phyloP scores from a whole-genome alignment of 2,329 filamentous ascomycete genomes.

The Trichothecium roseum region DNA sequence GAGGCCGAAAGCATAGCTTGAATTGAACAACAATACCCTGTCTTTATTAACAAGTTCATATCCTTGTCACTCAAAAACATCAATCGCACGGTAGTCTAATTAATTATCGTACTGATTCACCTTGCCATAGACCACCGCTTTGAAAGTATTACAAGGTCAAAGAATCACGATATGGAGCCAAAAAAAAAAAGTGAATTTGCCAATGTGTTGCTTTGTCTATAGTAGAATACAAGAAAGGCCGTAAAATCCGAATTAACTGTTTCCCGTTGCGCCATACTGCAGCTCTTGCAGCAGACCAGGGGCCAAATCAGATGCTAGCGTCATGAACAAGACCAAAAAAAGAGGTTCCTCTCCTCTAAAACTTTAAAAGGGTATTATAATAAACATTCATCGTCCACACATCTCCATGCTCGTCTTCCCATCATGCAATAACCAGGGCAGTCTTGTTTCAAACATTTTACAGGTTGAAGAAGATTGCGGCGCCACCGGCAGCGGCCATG shows the following conservation, averaged over 20 bases:
- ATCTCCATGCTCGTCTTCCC: neutral
- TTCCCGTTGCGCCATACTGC: no score
- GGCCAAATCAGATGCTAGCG: neutral
- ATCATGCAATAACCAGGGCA: neutral
- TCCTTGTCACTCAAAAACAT: neutral
- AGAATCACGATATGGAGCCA: no score
- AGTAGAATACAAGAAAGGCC: no score
- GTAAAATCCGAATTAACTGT: no score
- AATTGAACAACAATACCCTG: neutral
- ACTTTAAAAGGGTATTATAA: neutral
- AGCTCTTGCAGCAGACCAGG: no score
- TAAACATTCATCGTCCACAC: neutral
- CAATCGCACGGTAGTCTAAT: neutral
- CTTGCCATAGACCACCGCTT: no score
- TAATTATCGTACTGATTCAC: neutral
- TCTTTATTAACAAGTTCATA: neutral
- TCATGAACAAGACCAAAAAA: neutral
- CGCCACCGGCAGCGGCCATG: slow-evolving; percentile 36
- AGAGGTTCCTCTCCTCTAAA: neutral
- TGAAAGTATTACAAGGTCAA: no score
- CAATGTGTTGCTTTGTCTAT: no score
- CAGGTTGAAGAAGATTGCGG: slow-evolving; percentile 32
- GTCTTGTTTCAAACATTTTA: slow-evolving; percentile 16
- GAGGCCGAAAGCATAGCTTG: slow-evolving; percentile 20
- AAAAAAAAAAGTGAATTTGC: no score